phyloP scores from a whole-genome alignment of 1,139 yeast genomes.

The Magnusiomyces clavatus region DNA sequence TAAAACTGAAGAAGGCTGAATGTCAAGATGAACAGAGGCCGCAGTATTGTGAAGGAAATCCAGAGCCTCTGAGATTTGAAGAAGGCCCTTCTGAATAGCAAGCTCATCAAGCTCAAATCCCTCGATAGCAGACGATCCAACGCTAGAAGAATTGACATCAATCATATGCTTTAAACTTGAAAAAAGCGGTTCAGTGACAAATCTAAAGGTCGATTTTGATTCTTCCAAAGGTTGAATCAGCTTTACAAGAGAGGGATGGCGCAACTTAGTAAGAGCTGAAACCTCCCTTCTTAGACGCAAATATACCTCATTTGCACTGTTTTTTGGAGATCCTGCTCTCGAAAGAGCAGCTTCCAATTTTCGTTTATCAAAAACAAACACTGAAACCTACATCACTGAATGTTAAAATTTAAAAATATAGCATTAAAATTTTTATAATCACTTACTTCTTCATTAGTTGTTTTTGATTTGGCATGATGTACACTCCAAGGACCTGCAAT shows the following conservation, averaged over 20 bases:
- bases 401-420: not conserved
- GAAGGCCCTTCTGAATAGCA: constrained; percentile 74
- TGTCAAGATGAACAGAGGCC: constrained; percentile 64
- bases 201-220: constrained; percentile 64
- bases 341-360: constrained; percentile 53
- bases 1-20: constrained; percentile 70
- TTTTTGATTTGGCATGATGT: constrained; percentile 69
- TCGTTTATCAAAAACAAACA: constrained; percentile 81
- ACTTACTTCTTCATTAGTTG: constrained; percentile 28
- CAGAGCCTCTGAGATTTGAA: constrained; percentile 70
- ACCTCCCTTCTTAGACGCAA: constrained; percentile 51
- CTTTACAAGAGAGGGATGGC: constrained; percentile 81
- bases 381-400: constrained; percentile 47
- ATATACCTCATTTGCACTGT: constrained; percentile 33
- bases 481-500: constrained; percentile 79
- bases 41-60: constrained; percentile 77
- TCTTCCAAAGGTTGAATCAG: constrained; percentile 85
- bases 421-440: constrained; percentile 2
- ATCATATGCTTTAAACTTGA: constrained; percentile 49
- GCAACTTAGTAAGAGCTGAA: constrained; percentile 63
- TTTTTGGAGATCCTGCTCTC: constrained; percentile 41
- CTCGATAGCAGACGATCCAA: constrained; percentile 17
- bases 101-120: constrained; percentile 49
- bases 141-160: constrained; percentile 22
- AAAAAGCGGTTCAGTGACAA: constrained; percentile 76